Conservation (phyloP, 257 asterid genomes). For the Solanum chaucha region DNA sequence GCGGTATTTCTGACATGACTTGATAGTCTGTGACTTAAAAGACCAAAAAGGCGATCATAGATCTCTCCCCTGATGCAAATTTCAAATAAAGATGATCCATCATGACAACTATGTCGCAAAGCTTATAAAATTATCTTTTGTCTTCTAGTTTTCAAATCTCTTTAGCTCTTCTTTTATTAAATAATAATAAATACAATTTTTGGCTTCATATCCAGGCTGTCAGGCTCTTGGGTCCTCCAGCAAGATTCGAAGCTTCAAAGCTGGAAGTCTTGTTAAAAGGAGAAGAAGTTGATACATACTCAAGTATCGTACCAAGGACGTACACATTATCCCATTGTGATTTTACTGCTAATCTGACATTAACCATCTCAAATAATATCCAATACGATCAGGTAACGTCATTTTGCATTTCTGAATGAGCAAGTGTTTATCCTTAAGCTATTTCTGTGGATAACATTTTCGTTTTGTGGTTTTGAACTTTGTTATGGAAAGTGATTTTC, state of each 20-base stretch:
- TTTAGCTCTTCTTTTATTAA: background rate
- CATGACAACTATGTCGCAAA: background rate
- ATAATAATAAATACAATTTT: background rate
- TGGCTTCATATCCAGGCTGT: constrained; percentile 47
- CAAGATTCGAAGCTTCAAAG: constrained; percentile 85
- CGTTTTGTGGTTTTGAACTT: background rate
- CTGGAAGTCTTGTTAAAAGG: constrained; percentile 59
- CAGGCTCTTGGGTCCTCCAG: constrained; percentile 80
- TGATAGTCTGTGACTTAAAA: background rate
- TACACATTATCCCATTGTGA: constrained; percentile 93
- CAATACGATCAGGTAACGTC: constrained; percentile 54
- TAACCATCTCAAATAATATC: constrained; percentile 60
- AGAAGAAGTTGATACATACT: constrained; percentile 25
- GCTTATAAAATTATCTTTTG: background rate
- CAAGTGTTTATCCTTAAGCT: background rate
- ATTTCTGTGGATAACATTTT: background rate
- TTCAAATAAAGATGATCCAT: background rate
- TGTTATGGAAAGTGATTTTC: background rate
- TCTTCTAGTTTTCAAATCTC: background rate
- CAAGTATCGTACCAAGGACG: constrained; percentile 62
- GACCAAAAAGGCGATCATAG: background rate
- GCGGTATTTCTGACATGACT: background rate
- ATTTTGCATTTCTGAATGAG: background rate
- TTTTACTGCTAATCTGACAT: constrained; percentile 57
- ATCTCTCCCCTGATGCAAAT: background rate